Evolutionary conservation across 2,329 filamentous ascomycete genomes (phyloP).

Genomic region (Colletotrichum viniferum): DNA sequence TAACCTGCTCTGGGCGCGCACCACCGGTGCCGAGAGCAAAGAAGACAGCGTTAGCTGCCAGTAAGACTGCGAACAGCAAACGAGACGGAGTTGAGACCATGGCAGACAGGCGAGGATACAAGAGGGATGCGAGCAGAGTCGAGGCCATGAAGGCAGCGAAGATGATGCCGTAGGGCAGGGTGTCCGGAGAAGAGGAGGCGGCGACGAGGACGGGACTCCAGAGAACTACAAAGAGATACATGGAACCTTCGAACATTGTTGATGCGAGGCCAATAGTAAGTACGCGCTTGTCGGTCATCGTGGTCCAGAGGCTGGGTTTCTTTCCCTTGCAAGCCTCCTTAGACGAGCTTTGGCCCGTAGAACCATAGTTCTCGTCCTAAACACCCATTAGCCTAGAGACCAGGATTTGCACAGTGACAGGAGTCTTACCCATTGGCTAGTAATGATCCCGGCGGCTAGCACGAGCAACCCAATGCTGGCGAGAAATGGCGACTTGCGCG

Average conservation of each 20-base stretch:
- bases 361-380: constrained; percentile 56
- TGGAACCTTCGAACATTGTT: constrained; percentile 62
- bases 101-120: constrained; percentile 39
- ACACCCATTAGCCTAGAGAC: background rate
- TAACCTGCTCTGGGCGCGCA: constrained; percentile 40
- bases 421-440: constrained; percentile 46
- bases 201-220: constrained; percentile 57
- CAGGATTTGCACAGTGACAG: background rate
- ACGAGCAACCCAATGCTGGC: constrained; percentile 40
- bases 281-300: constrained; percentile 47
- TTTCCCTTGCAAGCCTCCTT: constrained; percentile 1
- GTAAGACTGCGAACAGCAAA: constrained; percentile 42
- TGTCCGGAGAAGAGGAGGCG: constrained; percentile 27
- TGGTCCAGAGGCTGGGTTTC: constrained; percentile 22
- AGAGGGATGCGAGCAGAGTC: constrained; percentile 62
- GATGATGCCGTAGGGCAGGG: constrained; percentile 53
- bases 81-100: constrained; percentile 14
- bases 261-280: constrained; percentile 54
- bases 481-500: constrained; percentile 55
- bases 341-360: constrained; percentile 20
- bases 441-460: constrained; percentile 48
- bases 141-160: constrained; percentile 64
- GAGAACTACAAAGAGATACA: constrained; percentile 66
- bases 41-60: constrained; percentile 38
- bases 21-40: constrained; percentile 33